Percentiles rank a stretch among this genome's conserved stretches.
Conservation (phyloP, 2,329 filamentous ascomycete genomes). For the Alternaria conjuncta region DNA sequence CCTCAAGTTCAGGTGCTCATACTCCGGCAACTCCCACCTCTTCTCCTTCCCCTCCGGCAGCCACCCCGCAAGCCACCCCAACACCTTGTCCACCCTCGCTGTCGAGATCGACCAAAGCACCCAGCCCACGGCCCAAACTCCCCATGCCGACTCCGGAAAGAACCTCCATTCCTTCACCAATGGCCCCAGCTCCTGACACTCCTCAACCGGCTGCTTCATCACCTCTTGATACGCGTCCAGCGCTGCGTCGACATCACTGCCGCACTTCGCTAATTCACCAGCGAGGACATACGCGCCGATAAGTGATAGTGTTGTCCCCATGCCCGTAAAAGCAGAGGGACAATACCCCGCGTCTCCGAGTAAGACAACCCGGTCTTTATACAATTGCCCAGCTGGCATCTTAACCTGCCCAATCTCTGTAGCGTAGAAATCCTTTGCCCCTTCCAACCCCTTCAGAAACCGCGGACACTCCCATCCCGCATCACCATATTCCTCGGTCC, state of each 20-base stretch:
- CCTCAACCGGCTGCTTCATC: constrained; percentile 25
- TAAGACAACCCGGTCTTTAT: constrained; percentile 56
- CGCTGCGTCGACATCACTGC: constrained; percentile 20
- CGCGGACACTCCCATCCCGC: constrained; percentile 55
- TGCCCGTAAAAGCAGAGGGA: constrained; percentile 29
- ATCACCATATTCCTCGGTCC: constrained; percentile 39
- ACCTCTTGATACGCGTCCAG: constrained; percentile 29
- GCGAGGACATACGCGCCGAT: constrained; percentile 49
- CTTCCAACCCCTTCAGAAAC: constrained; percentile 51
- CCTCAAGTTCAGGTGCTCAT: constrained; percentile 19
- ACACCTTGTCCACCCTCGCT: not conserved
- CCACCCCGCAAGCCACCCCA: not conserved
- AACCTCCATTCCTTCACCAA: not conserved
- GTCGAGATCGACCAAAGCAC: not conserved
- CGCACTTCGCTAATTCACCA: constrained; percentile 36
- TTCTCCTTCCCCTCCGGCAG: not conserved
- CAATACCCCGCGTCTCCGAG: constrained; percentile 60
- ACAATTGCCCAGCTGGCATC: constrained; percentile 47
- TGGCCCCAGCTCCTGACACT: constrained; percentile 22
- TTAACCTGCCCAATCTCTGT: constrained; percentile 55
- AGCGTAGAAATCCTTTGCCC: constrained; percentile 56
- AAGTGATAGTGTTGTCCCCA: constrained; percentile 42
- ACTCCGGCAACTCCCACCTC: constrained; percentile 3
- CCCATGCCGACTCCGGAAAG: not conserved
- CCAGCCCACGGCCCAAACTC: not conserved